Percentiles rank a stretch among this genome's conserved stretches.
Evolutionary conservation across 768 basidiomycete species (phyloP).

Genomic region (Holtermannia corniformis): DNA sequence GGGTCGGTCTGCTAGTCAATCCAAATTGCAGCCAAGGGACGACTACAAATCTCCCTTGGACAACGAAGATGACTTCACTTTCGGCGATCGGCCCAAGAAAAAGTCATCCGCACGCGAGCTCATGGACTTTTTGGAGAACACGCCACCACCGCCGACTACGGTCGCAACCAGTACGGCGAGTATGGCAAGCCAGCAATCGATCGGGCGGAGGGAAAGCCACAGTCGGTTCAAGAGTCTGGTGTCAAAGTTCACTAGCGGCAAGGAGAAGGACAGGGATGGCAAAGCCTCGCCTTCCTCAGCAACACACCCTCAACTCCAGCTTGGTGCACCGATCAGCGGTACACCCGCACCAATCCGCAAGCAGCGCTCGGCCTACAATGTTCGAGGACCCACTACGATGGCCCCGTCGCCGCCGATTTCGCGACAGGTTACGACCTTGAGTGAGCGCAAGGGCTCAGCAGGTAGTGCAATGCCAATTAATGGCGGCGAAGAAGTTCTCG

Average conservation of each 20-base stretch:
- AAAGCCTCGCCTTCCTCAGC: background rate
- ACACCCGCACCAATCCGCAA: too few relatives aligned
- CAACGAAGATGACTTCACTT: background rate
- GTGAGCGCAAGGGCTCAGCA: background rate
- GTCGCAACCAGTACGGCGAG: background rate
- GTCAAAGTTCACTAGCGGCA: conserved; percentile 54
- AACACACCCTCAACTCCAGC: too few relatives aligned
- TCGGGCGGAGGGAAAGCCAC: conserved; percentile 25
- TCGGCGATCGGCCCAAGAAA: background rate
- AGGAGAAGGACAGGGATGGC: conserved; percentile 39
- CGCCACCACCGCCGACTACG: conserved; percentile 19
- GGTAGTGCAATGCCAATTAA: too few relatives aligned
- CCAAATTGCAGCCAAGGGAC: background rate
- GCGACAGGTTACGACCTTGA: background rate
- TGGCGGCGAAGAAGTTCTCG: background rate
- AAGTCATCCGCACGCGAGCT: conserved; percentile 26
- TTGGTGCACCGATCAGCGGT: background rate
- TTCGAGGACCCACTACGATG: too few relatives aligned
- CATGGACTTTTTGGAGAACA: conserved; percentile 30
- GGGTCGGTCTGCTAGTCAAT: background rate
- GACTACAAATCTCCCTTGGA: background rate
- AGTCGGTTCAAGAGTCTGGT: conserved; percentile 70
- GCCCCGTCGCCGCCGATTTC: background rate
- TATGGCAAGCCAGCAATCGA: background rate
- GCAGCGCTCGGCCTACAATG: background rate